Base-by-base conservation (phyloP, 805 yeast species). In the Cyberlindnera petersonii region DNA sequence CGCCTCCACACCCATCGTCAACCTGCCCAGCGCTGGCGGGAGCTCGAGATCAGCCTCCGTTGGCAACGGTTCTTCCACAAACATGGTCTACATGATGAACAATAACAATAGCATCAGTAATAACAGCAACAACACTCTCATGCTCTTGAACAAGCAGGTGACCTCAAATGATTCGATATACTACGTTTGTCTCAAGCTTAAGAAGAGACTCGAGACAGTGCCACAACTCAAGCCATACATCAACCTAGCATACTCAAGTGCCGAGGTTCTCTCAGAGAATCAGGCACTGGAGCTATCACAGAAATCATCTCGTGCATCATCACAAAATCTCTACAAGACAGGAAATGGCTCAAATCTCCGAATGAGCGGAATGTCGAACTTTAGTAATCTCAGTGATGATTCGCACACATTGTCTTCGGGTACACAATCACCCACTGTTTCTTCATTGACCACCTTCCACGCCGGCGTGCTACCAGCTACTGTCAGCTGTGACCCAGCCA, bases 401-500 rank as follows among this genome's bases (percentile, higher is more conserved):
- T 50, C 53, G 9, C 46, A 54, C 10, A 43, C 36, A 32, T 53
- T 14, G 56, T 49, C 38, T 51, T 52, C 61, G 0, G 57, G 56
- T 10, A 49, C 57, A 6, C 37, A 48, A 3, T 48, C 64, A 9
- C 52, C 55, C 3, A 46, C 47, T 7, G 49, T 46, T 5, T 30
- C 49, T 3, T 46, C 58, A 10, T 50, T 63, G 32, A 59, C 69
- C 53, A 85, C 87, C 6, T 85, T 77, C 61, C 77, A 83, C 33
- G 84, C 83, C 44, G 94, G 94, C 21, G 79, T 82, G 13, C 68
- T 81, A 31, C 94, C 91, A 4, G 84, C 84, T 5, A 77, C 74
- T 47, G 71, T 75, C 44, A 74, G 75, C 47, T 83, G 86, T 55
- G 99, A 93, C 59, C 97, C 98, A 4, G 97, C 86, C 3, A 87